Conservation (phyloP, 768 basidiomycete genomes). For the Tricholoma hemisulphureum region DNA sequence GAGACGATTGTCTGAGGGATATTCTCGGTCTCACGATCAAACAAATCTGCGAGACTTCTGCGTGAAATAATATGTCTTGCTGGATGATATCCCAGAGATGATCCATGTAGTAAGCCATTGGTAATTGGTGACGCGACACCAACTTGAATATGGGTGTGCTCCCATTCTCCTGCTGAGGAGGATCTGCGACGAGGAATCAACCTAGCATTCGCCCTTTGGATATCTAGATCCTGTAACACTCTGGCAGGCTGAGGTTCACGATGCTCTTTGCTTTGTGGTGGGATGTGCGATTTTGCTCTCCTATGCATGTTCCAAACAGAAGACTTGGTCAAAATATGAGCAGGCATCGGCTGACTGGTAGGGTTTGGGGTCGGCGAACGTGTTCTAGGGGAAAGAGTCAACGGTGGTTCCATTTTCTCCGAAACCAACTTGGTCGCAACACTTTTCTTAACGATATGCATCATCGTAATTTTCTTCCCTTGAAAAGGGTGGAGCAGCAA, state of each 20-base stretch:
- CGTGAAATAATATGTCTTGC: constrained; percentile 26
- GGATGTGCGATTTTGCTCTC: constrained; percentile 26
- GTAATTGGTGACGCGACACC: constrained; percentile 1
- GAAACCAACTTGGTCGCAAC: constrained; percentile 64
- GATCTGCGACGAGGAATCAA: constrained; percentile 39
- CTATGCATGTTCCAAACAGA: constrained; percentile 26
- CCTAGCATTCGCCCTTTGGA: not conserved
- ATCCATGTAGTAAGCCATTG: not conserved
- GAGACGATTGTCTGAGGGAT: not conserved
- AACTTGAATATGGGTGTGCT: constrained; percentile 9
- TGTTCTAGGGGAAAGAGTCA: constrained; percentile 4
- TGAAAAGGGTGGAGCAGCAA: constrained; percentile 59
- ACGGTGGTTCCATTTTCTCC: constrained; percentile 54
- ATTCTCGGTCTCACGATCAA: constrained; percentile 12
- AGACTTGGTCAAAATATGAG: not conserved
- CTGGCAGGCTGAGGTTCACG: constrained; percentile 4
- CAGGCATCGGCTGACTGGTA: not conserved
- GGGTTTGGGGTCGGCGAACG: not conserved
- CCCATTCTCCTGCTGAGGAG: constrained; percentile 46
- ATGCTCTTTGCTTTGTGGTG: constrained; percentile 10
- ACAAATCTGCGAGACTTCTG: constrained; percentile 22
- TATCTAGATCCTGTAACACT: not conserved
- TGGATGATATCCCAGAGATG: constrained; percentile 4
- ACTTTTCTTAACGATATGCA: constrained; percentile 72
- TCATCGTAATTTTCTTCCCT: constrained; percentile 63